phyloP scores from a whole-genome alignment of 2,329 filamentous ascomycete species.

The Pestalotiopsis sp. region DNA sequence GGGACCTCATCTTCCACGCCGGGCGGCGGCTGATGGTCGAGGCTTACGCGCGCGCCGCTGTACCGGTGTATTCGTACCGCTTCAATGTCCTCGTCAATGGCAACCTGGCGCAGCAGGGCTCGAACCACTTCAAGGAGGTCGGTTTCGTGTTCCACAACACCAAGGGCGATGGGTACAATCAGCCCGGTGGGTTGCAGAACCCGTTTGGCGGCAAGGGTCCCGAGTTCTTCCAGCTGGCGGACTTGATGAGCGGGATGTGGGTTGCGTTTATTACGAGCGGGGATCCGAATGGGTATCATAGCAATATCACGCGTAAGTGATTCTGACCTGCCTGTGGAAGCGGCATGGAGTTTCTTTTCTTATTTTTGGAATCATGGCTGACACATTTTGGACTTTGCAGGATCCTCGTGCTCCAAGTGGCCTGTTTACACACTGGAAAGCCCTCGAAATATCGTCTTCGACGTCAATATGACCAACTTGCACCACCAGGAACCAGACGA shows the following conservation, averaged over 20 bases:
- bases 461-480: conserved; percentile 47
- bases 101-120: conserved; percentile 24
- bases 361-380: not conserved
- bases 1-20: conserved; percentile 59
- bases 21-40: conserved; percentile 46
- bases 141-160: conserved; percentile 58
- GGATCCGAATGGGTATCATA: conserved; percentile 42
- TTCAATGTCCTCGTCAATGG: conserved; percentile 45
- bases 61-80: conserved; percentile 54
- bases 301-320: not conserved
- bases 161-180: conserved; percentile 48
- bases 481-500: conserved; percentile 47
- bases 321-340: too few relatives aligned
- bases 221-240: conserved; percentile 43
- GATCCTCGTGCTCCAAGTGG: conserved; percentile 36
- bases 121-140: conserved; percentile 50
- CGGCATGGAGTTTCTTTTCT: not conserved
- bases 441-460: conserved; percentile 52
- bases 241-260: conserved; percentile 55
- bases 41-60: conserved; percentile 40
- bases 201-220: conserved; percentile 45
- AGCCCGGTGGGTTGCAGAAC: conserved; percentile 26
- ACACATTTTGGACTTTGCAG: not conserved
- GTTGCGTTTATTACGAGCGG: conserved; percentile 49
- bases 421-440: conserved; percentile 42